Evolutionary conservation across 352 stramenopile species (phyloP).

Genomic region (Phytophthora sojae): DNA sequence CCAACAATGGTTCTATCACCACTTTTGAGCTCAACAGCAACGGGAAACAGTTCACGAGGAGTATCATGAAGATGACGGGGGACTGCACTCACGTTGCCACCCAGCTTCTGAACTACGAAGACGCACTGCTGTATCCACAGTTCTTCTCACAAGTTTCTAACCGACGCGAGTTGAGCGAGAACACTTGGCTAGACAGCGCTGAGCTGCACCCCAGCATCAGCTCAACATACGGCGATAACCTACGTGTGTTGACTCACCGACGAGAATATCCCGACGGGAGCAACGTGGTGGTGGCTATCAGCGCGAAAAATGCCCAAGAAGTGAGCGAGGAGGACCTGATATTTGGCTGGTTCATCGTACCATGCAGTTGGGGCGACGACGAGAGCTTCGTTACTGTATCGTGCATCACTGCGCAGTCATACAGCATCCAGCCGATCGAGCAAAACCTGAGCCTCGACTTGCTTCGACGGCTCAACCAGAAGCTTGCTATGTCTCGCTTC

Average conservation of each 20-base stretch:
- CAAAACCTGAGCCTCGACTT: slow-evolving; percentile 64
- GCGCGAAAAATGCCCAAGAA: slow-evolving; percentile 27
- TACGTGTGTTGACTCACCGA: slow-evolving; percentile 55
- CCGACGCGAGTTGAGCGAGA: slow-evolving; percentile 52
- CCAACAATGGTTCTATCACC: slow-evolving; percentile 36
- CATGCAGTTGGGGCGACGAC: slow-evolving; percentile 42
- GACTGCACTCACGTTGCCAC: slow-evolving; percentile 45
- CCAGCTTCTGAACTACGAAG: slow-evolving; percentile 58
- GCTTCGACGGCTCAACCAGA: slow-evolving; percentile 51
- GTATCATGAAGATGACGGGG: slow-evolving; percentile 56
- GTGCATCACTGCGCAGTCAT: slow-evolving; percentile 55
- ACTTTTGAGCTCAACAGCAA: slow-evolving; percentile 53
- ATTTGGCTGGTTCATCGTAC: slow-evolving; percentile 69
- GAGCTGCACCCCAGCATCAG: slow-evolving; percentile 44
- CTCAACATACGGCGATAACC: slow-evolving; percentile 2
- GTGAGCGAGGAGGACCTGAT: slow-evolving; percentile 44
- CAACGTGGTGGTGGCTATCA: slow-evolving; percentile 58
- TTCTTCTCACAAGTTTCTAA: slow-evolving; percentile 52
- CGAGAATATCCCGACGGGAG: slow-evolving; percentile 71
- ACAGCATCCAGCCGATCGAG: slow-evolving; percentile 36
- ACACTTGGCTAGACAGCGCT: slow-evolving; percentile 65
- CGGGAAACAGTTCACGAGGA: slow-evolving; percentile 57
- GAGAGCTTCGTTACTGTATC: slow-evolving; percentile 55
- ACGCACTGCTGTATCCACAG: slow-evolving; percentile 58
- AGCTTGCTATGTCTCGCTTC: slow-evolving; percentile 28